Evolutionary conservation across 768 basidiomycete genomes (phyloP), one percentile per base, ranked within the genome.

Genomic region (Tremella mesenterica): DNA sequence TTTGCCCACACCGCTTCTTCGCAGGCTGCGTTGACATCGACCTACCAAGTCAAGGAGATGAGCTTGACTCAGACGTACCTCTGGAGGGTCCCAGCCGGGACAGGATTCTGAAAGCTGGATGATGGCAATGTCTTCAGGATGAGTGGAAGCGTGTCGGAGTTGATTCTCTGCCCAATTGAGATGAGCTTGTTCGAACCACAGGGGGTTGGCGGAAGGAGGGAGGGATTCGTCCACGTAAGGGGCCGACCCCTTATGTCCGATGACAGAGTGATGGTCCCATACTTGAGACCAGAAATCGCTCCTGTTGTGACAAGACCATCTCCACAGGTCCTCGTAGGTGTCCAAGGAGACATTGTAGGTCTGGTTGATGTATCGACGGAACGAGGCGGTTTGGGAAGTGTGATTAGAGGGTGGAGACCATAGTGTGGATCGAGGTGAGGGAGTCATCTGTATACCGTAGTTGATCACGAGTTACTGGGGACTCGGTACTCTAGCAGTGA

Each of bases 131-230:
- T 83, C 83, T 52, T 78, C 73, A 26, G 75, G 67, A 16, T 54
- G 44, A 18, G 28, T 20, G 5, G 9, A 9, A 20, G 20, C 48
- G 43, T 61, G 50, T 9, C 64, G 66, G 31, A 88, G 75, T 80
- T 87, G 83, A 64, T 88, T 87, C 75, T 88, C 85, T 20, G 86
- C 85, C 82, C 83, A 88, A 65, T 87, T 87, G 43, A 88, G 71
- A 28, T 72, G 76, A 3, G 85, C 82, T 47, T 80, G 78, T 25
- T 72, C 62, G 73, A 87, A 88, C 86, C 86, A 88, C 7, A 77
- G 51, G 30, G 86, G 85, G 70, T 86, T 86, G 7, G 74, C 74
- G 4, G 79, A 74, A 5, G 85, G 83, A 44, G 72, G 68, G 8
- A 81, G 79, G 23, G 67, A 33, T 29, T 71, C 74, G 67, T 86